These are phyloP conservation scores for Podosphaera xanthii DNA, from an alignment of 2,329 filamentous ascomycete genomes.

Conservation along the genomic window DNA sequence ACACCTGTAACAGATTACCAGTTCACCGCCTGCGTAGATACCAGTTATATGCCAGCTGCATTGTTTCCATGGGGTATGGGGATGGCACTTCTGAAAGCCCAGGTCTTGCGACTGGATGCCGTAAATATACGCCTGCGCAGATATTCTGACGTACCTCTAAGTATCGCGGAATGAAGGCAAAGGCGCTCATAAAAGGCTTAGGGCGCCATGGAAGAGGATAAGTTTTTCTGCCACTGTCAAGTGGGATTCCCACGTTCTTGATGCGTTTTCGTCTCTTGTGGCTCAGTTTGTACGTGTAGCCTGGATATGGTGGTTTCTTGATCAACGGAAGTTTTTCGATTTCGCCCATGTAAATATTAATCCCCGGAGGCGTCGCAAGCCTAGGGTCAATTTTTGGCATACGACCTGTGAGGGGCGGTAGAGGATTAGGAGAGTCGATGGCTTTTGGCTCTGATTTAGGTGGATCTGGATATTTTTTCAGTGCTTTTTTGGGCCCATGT, in stretches of 20 bases:
- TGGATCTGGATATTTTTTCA: not conserved
- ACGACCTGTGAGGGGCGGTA: not conserved
- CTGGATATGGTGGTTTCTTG: not conserved
- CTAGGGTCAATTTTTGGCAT: not conserved
- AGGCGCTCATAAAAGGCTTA: constrained; percentile 66
- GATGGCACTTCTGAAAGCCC: constrained; percentile 66
- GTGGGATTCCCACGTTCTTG: not conserved
- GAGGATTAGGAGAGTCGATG: not conserved
- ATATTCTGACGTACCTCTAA: constrained; percentile 96
- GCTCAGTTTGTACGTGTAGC: not conserved
- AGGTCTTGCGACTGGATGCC: constrained; percentile 75
- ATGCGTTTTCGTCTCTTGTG: not conserved
- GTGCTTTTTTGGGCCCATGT: not conserved
- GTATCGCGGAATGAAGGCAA: constrained; percentile 86
- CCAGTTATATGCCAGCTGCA: constrained; percentile 78
- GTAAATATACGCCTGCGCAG: constrained; percentile 81
- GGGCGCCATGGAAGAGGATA: constrained; percentile 85
- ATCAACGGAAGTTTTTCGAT: not conserved
- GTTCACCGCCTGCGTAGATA: constrained; percentile 34
- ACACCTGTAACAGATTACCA: no score
- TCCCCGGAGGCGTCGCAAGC: not conserved
- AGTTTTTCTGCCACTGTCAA: constrained; percentile 20
- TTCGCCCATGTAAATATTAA: constrained; percentile 1
- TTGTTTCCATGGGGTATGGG: constrained; percentile 48
- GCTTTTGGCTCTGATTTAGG: not conserved